A percentile compares a stretch with the other conserved stretches of the same genome.
phyloP scores from a whole-genome alignment of 352 stramenopile species.

The Pythium monospermum region DNA sequence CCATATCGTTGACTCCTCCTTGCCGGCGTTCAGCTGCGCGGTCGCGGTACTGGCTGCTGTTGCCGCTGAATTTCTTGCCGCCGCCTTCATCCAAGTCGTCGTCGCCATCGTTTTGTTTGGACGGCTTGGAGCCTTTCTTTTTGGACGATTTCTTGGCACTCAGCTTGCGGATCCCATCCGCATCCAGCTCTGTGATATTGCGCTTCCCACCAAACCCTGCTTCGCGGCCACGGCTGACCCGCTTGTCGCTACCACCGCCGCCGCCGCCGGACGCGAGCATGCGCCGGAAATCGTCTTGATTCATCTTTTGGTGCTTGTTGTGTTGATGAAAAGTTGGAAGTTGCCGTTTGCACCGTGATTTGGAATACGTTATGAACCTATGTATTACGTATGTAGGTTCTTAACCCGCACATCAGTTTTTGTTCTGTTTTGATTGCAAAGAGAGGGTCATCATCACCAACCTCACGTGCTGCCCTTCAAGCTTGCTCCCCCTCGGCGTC shows the following conservation, averaged over 20 bases:
- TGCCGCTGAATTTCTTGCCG: background rate
- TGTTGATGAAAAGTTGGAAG: background rate
- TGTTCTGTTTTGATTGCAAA: too few species aligned
- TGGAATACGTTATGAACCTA: too few species aligned
- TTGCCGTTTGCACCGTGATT: too few species aligned
- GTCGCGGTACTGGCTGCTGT: conserved; percentile 38
- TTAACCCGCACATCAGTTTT: too few species aligned
- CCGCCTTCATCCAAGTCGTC: conserved; percentile 2
- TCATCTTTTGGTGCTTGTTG: conserved; percentile 29
- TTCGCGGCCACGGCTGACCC: conserved; percentile 2
- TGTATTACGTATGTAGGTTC: too few species aligned
- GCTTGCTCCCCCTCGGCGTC: too few species aligned
- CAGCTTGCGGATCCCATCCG: conserved; percentile 43
- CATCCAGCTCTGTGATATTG: conserved; percentile 47
- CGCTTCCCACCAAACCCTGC: conserved; percentile 39
- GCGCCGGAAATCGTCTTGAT: conserved; percentile 75
- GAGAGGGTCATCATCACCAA: too few species aligned
- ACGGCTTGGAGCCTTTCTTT: conserved; percentile 42
- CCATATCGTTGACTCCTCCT: conserved; percentile 25
- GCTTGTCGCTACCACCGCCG: conserved; percentile 4
- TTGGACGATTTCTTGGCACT: conserved; percentile 57
- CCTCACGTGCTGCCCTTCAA: too few species aligned
- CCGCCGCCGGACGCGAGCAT: conserved; percentile 34
- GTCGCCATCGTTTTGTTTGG: conserved; percentile 10
- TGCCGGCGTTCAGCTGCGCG: conserved; percentile 59